Evolutionary conservation across 768 basidiomycete species (phyloP).

Genomic region (Pleurotus tuber-regium): DNA sequence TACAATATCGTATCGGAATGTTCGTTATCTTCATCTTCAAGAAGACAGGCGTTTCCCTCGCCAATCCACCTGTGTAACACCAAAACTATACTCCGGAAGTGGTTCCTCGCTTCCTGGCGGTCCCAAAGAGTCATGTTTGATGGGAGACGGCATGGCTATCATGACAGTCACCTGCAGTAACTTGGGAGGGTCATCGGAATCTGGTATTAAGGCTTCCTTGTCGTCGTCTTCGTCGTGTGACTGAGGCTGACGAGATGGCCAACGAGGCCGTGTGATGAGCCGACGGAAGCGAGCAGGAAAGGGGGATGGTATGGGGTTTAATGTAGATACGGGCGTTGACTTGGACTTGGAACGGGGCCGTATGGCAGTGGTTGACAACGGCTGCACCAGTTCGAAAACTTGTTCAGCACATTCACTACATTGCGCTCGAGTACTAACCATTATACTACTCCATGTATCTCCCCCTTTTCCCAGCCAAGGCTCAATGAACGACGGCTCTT

Average conservation of each 20-base stretch:
- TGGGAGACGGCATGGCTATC: slow-evolving; percentile 43
- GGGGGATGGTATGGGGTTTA: slow-evolving; percentile 3
- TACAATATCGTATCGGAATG: not conserved
- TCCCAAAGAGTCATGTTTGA: slow-evolving; percentile 1
- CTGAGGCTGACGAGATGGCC: not conserved
- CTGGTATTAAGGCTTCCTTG: not conserved
- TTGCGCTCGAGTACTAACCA: slow-evolving; percentile 15
- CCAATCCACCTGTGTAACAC: slow-evolving; percentile 38
- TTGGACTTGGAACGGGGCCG: slow-evolving; percentile 11
- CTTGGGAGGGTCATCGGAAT: slow-evolving; percentile 15
- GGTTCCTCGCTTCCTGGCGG: not conserved
- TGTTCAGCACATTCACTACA: not conserved
- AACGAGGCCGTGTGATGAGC: not conserved
- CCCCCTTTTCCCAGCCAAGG: slow-evolving; percentile 12
- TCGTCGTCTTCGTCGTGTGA: not conserved
- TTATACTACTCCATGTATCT: slow-evolving; percentile 16
- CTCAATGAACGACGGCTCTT: slow-evolving; percentile 15
- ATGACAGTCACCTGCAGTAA: slow-evolving; percentile 40
- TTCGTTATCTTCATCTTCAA: not conserved
- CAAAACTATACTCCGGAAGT: slow-evolving; percentile 41
- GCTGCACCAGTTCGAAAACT: slow-evolving; percentile 13
- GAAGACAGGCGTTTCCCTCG: not conserved
- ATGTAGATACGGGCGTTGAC: slow-evolving; percentile 11
- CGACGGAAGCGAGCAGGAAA: not conserved
- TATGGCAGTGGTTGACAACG: slow-evolving; percentile 20